phyloP scores from a whole-genome alignment of 1,284 basidiomycete species.

The Ganoderma lingzhi region DNA sequence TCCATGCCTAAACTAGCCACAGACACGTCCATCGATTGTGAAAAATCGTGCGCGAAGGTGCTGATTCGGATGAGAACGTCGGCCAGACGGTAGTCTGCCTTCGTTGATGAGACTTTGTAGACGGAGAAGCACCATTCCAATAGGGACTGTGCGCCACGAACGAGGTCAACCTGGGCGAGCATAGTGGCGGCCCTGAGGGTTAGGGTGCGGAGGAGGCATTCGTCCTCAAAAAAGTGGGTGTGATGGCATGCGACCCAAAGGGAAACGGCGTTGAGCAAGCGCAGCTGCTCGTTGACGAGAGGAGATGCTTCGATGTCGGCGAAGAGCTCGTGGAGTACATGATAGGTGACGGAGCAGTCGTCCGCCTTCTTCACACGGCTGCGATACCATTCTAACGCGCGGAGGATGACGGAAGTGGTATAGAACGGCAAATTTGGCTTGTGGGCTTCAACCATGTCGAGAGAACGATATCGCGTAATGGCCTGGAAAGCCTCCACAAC shows the following conservation, averaged over 20 bases:
- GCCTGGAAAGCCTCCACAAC: constrained; percentile 53
- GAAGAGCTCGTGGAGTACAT: constrained; percentile 80
- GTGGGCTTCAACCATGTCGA: constrained; percentile 60
- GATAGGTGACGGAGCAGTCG: constrained; percentile 69
- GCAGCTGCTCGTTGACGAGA: constrained; percentile 89
- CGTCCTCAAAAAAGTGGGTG: constrained; percentile 67
- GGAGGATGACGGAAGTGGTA: constrained; percentile 56
- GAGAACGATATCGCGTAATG: constrained; percentile 59
- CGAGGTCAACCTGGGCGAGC: constrained; percentile 75
- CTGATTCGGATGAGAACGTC: constrained; percentile 73
- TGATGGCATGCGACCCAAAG: constrained; percentile 73
- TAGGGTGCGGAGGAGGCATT: constrained; percentile 70
- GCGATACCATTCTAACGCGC: constrained; percentile 67
- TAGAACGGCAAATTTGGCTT: constrained; percentile 69
- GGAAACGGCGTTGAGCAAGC: constrained; percentile 78
- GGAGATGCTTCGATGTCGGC: constrained; percentile 70
- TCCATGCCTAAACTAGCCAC: constrained; percentile 50
- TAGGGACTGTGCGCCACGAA: constrained; percentile 74
- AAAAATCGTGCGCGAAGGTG: constrained; percentile 63
- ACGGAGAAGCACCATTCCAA: constrained; percentile 77
- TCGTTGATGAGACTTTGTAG: constrained; percentile 46
- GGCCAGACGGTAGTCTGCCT: constrained; percentile 61
- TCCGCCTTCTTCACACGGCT: constrained; percentile 48
- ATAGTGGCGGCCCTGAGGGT: constrained; percentile 74
- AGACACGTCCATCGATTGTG: constrained; percentile 41